These are phyloP conservation scores for Solanum pinnatisectum DNA, from an alignment of 257 asterid species.

Conservation along the genomic window DNA sequence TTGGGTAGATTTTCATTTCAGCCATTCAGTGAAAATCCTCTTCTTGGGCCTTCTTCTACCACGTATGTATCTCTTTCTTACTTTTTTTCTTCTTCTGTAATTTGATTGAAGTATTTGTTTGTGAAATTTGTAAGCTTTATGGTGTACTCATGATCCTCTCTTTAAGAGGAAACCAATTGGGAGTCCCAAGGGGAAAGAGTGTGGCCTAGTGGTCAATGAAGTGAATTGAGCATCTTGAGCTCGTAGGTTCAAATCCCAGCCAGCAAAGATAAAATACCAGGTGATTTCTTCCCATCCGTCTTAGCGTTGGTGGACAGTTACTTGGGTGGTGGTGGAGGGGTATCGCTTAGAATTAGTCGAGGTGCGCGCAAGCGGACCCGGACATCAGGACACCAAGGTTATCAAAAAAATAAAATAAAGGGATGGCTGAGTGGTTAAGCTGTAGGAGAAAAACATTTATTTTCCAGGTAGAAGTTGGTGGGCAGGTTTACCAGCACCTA, in stretches of 20 bases:
- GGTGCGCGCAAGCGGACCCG: neutral
- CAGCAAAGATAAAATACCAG: neutral
- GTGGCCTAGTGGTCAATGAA: neutral
- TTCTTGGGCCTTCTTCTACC: slow-evolving; percentile 84
- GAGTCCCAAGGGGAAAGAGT: neutral
- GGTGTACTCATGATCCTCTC: neutral
- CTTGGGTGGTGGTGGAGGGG: neutral
- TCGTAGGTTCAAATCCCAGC: neutral
- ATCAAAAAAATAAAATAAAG: neutral
- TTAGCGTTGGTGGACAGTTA: neutral
- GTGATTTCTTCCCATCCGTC: neutral
- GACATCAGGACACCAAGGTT: neutral
- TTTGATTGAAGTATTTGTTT: neutral
- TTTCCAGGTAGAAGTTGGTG: neutral
- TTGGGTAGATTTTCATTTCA: slow-evolving; percentile 83
- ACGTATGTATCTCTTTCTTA: slow-evolving; percentile 36
- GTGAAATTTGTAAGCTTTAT: neutral
- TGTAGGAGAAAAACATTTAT: neutral
- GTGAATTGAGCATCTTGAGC: neutral
- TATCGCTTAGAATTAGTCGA: neutral
- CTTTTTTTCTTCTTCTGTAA: neutral
- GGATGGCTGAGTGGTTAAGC: neutral
- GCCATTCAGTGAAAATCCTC: slow-evolving; percentile 82
- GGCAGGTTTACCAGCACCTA: neutral
- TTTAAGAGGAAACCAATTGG: neutral